These are phyloP conservation scores for Populus nigra DNA, from an alignment of 345 rosid genomes.

Conservation along the genomic window DNA sequence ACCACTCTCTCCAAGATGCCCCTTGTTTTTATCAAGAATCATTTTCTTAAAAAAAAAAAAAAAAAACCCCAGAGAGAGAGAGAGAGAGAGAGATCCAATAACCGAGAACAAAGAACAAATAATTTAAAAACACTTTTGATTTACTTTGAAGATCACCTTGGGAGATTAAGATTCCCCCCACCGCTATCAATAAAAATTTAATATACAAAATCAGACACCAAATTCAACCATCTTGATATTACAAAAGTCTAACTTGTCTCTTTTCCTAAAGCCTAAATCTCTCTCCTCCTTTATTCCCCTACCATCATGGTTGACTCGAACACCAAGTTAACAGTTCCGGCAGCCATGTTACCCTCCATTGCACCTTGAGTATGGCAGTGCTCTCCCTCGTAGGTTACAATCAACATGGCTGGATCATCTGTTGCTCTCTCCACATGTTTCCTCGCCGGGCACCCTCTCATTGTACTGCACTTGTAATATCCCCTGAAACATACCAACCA, in stretches of 20 bases:
- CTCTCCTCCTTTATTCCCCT: neutral
- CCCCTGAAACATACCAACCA: slow-evolving; percentile 46
- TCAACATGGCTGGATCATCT: slow-evolving; percentile 82
- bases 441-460: slow-evolving; percentile 90
- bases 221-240: slow-evolving; percentile 6
- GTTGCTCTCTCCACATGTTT: slow-evolving; percentile 92
- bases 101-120: too few relatives aligned
- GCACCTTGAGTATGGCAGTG: slow-evolving; percentile 62
- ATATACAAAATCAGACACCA: slow-evolving; percentile 5
- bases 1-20: too few relatives aligned
- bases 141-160: neutral
- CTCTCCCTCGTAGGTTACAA: slow-evolving; percentile 91
- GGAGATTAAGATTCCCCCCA: slow-evolving; percentile 4
- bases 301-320: slow-evolving; percentile 44
- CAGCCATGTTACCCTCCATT: slow-evolving; percentile 44
- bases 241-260: neutral
- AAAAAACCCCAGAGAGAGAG: too few relatives aligned
- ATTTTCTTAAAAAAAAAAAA: too few relatives aligned
- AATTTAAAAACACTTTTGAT: neutral
- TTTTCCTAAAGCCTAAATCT: neutral
- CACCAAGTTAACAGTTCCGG: slow-evolving; percentile 39
- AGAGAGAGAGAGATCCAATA: too few relatives aligned
- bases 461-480: slow-evolving; percentile 84
- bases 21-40: too few relatives aligned
- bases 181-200: neutral